Conservation (phyloP, 495 filamentous ascomycete genomes). For the Neurospora sp. region DNA sequence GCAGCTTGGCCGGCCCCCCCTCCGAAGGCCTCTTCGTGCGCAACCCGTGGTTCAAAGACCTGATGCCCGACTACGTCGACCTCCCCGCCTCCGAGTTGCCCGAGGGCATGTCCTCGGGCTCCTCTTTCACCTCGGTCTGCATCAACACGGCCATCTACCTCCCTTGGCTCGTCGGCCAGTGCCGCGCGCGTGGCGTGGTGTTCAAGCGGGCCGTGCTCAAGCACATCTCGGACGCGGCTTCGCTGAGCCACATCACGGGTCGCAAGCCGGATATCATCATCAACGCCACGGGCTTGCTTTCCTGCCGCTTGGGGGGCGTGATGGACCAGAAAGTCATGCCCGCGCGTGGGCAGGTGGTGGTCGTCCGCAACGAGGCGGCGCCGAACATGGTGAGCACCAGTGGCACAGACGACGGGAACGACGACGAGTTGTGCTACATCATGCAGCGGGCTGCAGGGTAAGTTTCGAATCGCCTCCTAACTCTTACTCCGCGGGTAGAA, state of each 20-base stretch:
- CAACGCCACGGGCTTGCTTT: constrained; percentile 78
- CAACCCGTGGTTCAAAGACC: constrained; percentile 73
- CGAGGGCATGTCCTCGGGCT: constrained; percentile 53
- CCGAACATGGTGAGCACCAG: constrained; percentile 60
- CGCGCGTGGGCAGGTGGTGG: constrained; percentile 74
- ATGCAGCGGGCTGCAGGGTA: constrained; percentile 73
- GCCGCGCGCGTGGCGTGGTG: constrained; percentile 55
- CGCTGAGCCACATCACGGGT: constrained; percentile 48
- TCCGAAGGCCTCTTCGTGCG: constrained; percentile 53
- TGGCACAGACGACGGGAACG: constrained; percentile 64
- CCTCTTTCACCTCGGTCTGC: constrained; percentile 71
- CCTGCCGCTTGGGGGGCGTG: constrained; percentile 71
- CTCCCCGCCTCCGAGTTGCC: constrained; percentile 48
- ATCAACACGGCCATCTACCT: constrained; percentile 87
- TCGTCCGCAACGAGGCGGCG: constrained; percentile 75
- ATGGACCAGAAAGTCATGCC: constrained; percentile 65
- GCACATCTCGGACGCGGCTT: constrained; percentile 64
- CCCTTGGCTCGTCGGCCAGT: constrained; percentile 71
- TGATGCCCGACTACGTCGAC: constrained; percentile 61
- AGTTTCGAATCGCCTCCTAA: too few relatives aligned
- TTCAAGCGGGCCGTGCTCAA: constrained; percentile 48
- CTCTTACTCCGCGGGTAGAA: too few relatives aligned
- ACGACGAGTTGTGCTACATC: constrained; percentile 73
- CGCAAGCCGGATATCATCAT: constrained; percentile 59
- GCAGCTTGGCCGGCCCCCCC: constrained; percentile 6